Base-by-base conservation (phyloP, 306 rosid species). In the Cercis canadensis region DNA sequence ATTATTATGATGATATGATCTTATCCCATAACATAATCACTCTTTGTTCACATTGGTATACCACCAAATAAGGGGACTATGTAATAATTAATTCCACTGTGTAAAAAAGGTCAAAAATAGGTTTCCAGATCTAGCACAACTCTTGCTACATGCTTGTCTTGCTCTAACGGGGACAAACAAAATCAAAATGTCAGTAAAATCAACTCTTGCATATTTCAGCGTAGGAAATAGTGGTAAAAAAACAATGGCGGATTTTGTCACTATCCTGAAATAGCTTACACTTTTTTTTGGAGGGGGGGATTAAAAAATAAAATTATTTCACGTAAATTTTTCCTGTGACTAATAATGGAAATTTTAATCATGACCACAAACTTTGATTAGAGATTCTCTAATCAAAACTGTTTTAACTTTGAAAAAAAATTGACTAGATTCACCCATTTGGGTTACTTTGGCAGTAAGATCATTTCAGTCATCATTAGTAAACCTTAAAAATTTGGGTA, bases 81-180 rank as follows among this genome's bases (percentile, higher is more conserved):
- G 10, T 21, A 52, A 18, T 45, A 7, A 32, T 43, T 21, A 29
- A 8, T 67, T 4, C n/a, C 13, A 4, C 16, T 14, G 5, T 5
- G 4, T 4, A 49, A 8, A n/a, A 0, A 52, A 14, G 49, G 59
- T 32, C 64, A 15, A 53, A 19, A 21, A 36, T 31, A 74, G 64
- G 58, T 72, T 12, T 21, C 15, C 50, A 17, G 34, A 29, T 52
- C 37, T 19, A 41, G 64, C 46, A 61, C 4, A 31, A 29, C 4
- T 37, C 53, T 57, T 57, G 67, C 36, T 34, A 45, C 55, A 75
- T 36, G 80, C 75, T 32, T 75, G 69, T 41, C 61, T 55, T 16
- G 19, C 49, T 36, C 44, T 41, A 8, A 14, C 5, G 49, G 59
- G 41, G 58, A 62, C 71, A 69, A 21, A 14, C 47, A 19, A 47